Evolutionary conservation across 768 basidiomycete species (phyloP), one percentile per base, ranked within the genome.

Genomic region (Gelatoporia subvermispora): DNA sequence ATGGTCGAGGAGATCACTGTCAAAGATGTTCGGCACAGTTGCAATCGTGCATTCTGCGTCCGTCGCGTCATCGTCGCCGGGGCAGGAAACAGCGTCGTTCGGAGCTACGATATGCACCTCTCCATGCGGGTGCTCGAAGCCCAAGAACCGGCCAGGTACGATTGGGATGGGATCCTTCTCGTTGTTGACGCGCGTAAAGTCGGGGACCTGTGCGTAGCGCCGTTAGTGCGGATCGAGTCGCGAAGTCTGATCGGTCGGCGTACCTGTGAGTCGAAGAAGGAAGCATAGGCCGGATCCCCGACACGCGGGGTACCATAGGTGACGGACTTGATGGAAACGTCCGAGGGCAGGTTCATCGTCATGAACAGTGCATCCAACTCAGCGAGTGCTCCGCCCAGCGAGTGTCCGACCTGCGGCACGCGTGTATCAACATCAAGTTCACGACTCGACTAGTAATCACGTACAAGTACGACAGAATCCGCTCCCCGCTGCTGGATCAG

Each of bases 241-340:
- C 45, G 17, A 20, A 40, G 40, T 18, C 35, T 31, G 10, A 8
- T 15, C n/a, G n/a, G n/a, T n/a, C n/a, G n/a, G 49, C 53, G 11
- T 35, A 74, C 75, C 58, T 72, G 68, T 11, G 68, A 59, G 52
- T 79, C 77, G 50, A 81, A 69, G 31, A 76, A 23, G 3, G 49
- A 35, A 8, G 56, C 56, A n/a, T 37, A 58, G n/a, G 66, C 72
- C 2, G 62, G 43, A 56, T 77, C 77, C 5, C 78, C 78, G 17
- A 80, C 77, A 31, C 78, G 71, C 8, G 78, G 78, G 31, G 71
- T 73, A 2, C 75, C 76, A 53, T 69, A 79, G 0, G 76, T 76
- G 38, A 76, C 64, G 3, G 69, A 65, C 45, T 68, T 73, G 45
- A 79, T 65, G 66, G 47, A 46, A 31, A 55, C 61, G 48, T 40